Percentiles rank a stretch among this genome's conserved stretches.
These are phyloP conservation scores for Pistacia vera DNA, from an alignment of 345 rosid genomes.

Conservation along the genomic window DNA sequence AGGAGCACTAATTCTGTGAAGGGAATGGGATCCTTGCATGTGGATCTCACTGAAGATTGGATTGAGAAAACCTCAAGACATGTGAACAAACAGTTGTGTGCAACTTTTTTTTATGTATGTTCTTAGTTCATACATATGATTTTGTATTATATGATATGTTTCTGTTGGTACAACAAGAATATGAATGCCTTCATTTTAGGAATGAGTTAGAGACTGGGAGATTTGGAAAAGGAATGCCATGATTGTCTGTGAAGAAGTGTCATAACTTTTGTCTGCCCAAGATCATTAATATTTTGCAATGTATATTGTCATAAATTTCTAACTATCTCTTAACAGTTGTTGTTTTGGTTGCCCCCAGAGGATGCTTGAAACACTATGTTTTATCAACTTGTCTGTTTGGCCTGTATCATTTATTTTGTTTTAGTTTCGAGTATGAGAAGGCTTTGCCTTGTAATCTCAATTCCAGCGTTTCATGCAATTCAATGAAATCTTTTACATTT, in stretches of 20 bases:
- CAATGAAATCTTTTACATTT: not conserved
- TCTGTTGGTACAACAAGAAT: not conserved
- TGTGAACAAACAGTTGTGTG: conserved; percentile 66
- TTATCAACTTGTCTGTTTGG: not conserved
- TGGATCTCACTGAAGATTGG: conserved; percentile 84
- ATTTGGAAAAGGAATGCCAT: not conserved
- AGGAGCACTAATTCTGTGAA: conserved; percentile 26
- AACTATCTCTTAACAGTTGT: not conserved
- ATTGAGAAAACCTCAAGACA: conserved; percentile 61
- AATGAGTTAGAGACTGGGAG: not conserved
- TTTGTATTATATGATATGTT: conserved; percentile 8
- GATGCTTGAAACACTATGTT: not conserved
- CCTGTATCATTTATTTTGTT: not conserved
- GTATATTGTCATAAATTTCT: too few species aligned
- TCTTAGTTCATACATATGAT: conserved; percentile 19
- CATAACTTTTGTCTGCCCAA: not conserved
- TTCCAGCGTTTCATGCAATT: conserved; percentile 14
- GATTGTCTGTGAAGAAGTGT: not conserved
- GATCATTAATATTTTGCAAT: not conserved
- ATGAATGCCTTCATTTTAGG: not conserved
- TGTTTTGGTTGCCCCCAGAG: not conserved
- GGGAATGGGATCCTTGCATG: conserved; percentile 56
- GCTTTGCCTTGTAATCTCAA: conserved; percentile 8
- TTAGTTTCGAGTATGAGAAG: conserved; percentile 13
- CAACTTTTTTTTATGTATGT: conserved; percentile 83